Evolutionary conservation across 2,329 filamentous ascomycete genomes (phyloP).

Genomic region (Falciphora oryzae): DNA sequence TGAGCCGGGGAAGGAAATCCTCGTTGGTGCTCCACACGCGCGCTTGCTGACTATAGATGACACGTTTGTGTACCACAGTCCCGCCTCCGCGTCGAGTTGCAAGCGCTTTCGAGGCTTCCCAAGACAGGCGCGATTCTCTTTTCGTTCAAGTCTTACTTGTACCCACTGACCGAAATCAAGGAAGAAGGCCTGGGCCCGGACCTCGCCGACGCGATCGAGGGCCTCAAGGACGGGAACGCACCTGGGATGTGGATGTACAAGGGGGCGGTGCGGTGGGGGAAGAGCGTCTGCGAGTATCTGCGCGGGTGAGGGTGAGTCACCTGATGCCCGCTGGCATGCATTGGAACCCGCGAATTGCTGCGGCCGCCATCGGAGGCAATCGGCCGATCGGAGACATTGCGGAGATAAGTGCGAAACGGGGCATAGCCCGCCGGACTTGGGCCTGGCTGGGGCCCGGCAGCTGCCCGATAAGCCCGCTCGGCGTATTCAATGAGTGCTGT

Average conservation of each 20-base stretch:
- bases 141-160: slow-evolving; percentile 51
- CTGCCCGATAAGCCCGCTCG: no score
- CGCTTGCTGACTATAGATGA: no score
- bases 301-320: slow-evolving; percentile 19
- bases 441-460: no score
- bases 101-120: slow-evolving; percentile 45
- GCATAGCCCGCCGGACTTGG: no score
- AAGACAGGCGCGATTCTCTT: slow-evolving; percentile 42
- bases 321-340: slow-evolving; percentile 11
- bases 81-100: slow-evolving; percentile 41
- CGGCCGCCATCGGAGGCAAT: no score
- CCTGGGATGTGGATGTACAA: slow-evolving; percentile 51
- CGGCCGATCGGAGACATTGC: no score
- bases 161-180: slow-evolving; percentile 41
- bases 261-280: slow-evolving; percentile 41
- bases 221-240: slow-evolving; percentile 43
- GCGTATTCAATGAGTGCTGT: no score
- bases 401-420: no score
- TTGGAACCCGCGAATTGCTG: no score
- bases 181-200: slow-evolving; percentile 39
- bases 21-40: not conserved
- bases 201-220: slow-evolving; percentile 48
- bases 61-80: slow-evolving; percentile 20
- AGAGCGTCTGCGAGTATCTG: slow-evolving; percentile 40
- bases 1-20: slow-evolving; percentile 13